These are phyloP conservation scores for Amanita muscaria DNA, from an alignment of 768 basidiomycete species.

Conservation along the genomic window DNA sequence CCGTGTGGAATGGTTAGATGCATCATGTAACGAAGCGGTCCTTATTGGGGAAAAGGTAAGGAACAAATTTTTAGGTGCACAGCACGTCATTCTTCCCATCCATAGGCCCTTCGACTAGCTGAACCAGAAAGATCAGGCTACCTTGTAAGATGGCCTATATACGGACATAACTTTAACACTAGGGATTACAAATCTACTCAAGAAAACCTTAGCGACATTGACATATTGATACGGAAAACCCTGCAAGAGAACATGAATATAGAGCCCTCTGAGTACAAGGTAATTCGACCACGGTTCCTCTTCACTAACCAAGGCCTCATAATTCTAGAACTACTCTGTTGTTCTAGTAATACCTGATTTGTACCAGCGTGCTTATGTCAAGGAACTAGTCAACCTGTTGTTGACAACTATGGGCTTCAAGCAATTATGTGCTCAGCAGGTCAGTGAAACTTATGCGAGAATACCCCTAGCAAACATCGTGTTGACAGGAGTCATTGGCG, in stretches of 20 bases:
- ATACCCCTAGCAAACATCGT: neutral
- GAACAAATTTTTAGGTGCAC: constrained; percentile 4
- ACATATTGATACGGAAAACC: constrained; percentile 52
- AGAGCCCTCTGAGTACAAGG: constrained; percentile 47
- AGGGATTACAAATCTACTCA: constrained; percentile 67
- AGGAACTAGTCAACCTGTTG: constrained; percentile 65
- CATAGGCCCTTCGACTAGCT: constrained; percentile 60
- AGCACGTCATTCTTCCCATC: constrained; percentile 4
- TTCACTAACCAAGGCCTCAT: neutral
- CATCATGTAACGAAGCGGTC: constrained; percentile 37
- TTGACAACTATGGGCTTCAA: constrained; percentile 83
- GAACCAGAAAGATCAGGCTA: constrained; percentile 65
- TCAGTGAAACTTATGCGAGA: constrained; percentile 17
- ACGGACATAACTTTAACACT: constrained; percentile 75
- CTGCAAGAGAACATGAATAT: constrained; percentile 59
- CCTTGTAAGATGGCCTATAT: constrained; percentile 73
- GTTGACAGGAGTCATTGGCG: constrained; percentile 73
- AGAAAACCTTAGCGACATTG: constrained; percentile 69
- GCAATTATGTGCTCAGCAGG: constrained; percentile 89
- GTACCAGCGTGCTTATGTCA: constrained; percentile 78
- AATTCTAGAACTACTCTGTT: constrained; percentile 68
- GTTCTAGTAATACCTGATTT: constrained; percentile 90
- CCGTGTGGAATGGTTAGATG: constrained; percentile 76
- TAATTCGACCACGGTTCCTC: constrained; percentile 19
- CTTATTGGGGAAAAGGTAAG: constrained; percentile 66